phyloP scores from a whole-genome alignment of 73 alveolate species.

The Tetrahymena borealis region DNA sequence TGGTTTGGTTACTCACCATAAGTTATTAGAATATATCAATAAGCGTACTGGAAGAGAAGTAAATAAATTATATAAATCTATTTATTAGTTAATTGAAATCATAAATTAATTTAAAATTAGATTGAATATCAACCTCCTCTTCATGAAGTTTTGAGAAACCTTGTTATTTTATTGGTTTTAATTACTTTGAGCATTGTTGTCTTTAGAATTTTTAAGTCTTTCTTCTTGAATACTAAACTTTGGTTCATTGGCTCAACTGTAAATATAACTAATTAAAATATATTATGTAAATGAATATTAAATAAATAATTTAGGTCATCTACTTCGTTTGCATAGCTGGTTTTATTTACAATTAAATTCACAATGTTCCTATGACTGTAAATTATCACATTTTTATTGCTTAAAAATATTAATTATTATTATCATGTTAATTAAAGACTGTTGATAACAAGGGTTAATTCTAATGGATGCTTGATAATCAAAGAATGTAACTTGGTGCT shows the following conservation, averaged over 20 bases:
- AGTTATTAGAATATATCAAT: conserved; percentile 32
- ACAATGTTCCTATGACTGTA: conserved; percentile 32
- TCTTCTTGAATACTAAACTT: conserved; percentile 27
- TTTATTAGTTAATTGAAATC: not conserved
- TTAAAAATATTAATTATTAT: not conserved
- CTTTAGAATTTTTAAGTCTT: conserved; percentile 7
- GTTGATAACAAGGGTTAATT: not conserved
- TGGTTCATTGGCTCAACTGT: conserved; percentile 35
- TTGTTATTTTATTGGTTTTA: conserved; percentile 12
- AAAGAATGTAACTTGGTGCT: conserved; percentile 25
- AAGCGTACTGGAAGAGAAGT: conserved; percentile 39
- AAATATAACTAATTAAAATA: not conserved
- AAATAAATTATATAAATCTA: not conserved
- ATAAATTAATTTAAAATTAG: not conserved
- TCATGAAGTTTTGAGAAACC: conserved; percentile 20
- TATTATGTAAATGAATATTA: not conserved
- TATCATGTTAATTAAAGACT: not conserved
- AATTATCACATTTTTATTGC: conserved; percentile 1
- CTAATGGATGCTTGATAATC: not conserved
- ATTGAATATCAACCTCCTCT: conserved; percentile 25
- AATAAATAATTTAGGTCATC: not conserved
- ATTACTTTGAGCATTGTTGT: not conserved
- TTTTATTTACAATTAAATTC: conserved; percentile 27
- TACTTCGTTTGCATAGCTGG: conserved; percentile 32
- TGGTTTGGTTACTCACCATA: conserved; percentile 34